Conservation (phyloP, 306 rosid genomes). For the Cicer chorassanicum region DNA sequence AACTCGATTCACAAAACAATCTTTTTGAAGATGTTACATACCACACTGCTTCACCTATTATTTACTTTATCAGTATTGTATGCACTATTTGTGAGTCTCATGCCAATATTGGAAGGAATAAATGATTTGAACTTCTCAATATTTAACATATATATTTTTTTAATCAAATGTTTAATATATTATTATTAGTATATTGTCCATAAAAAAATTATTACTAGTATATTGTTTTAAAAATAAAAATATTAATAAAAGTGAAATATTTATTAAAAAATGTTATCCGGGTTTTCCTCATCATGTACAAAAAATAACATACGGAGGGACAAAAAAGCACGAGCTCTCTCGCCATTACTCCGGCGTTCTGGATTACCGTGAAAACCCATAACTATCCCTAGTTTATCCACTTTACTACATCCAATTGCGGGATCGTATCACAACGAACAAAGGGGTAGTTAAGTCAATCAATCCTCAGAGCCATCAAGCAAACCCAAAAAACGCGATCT, state of each 20-base stretch:
- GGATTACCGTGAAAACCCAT: background rate
- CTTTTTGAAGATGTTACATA: too few relatives aligned
- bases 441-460: conserved; percentile 43
- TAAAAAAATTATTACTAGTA: too few relatives aligned
- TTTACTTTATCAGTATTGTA: too few relatives aligned
- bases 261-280: background rate
- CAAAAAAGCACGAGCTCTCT: background rate
- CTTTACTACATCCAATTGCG: background rate
- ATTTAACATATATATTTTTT: too few relatives aligned
- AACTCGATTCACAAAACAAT: too few relatives aligned
- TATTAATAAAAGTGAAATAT: background rate
- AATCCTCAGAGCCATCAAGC: background rate
- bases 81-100: too few relatives aligned
- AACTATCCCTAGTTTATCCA: conserved; percentile 15
- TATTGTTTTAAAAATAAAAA: too few relatives aligned
- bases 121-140: too few relatives aligned
- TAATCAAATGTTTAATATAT: too few relatives aligned
- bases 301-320: background rate
- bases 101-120: too few relatives aligned
- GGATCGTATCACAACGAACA: background rate
- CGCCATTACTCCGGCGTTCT: conserved; percentile 42
- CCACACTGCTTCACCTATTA: too few relatives aligned
- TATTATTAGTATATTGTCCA: too few relatives aligned
- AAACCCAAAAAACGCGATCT: conserved; percentile 42
- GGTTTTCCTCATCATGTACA: background rate